Conservation (phyloP, 148 eudicot species). For the Nepenthes gracilis region DNA sequence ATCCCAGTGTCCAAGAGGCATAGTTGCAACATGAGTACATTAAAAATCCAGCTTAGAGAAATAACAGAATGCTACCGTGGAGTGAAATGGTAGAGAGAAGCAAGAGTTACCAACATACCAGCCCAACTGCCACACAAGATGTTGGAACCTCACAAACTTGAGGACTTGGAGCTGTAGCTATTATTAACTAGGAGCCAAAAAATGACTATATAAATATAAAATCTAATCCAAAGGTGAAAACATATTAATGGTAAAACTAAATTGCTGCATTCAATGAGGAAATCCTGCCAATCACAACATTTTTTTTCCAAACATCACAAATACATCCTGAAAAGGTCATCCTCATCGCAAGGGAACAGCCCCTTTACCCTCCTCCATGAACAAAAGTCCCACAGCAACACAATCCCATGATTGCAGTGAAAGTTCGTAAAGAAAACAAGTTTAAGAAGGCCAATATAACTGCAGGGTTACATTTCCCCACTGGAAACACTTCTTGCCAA, state of each 20-base stretch:
- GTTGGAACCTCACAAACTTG: background rate
- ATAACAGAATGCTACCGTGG: background rate
- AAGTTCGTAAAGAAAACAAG: too few relatives aligned
- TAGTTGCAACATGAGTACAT: background rate
- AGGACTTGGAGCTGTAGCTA: background rate
- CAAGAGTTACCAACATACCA: slow-evolving; percentile 8
- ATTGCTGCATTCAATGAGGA: background rate
- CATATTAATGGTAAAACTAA: background rate
- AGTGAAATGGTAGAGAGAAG: background rate
- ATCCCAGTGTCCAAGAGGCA: background rate
- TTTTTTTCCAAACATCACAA: too few relatives aligned
- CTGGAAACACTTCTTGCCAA: too few relatives aligned
- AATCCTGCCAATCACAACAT: background rate
- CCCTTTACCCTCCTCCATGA: too few relatives aligned
- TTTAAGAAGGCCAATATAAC: too few relatives aligned
- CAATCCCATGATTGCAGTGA: too few relatives aligned
- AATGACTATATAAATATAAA: background rate
- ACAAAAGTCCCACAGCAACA: too few relatives aligned
- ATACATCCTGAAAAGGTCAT: too few relatives aligned
- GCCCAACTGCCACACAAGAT: background rate
- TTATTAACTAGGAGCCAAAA: slow-evolving; percentile 7
- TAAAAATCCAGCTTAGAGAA: background rate
- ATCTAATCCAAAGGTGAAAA: background rate
- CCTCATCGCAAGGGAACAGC: too few relatives aligned
- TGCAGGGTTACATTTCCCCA: too few relatives aligned